A percentile compares a stretch with the other conserved stretches of the same genome.
Evolutionary conservation across 2,329 filamentous ascomycete genomes (phyloP).

Genomic region (Diplodia sapinea): DNA sequence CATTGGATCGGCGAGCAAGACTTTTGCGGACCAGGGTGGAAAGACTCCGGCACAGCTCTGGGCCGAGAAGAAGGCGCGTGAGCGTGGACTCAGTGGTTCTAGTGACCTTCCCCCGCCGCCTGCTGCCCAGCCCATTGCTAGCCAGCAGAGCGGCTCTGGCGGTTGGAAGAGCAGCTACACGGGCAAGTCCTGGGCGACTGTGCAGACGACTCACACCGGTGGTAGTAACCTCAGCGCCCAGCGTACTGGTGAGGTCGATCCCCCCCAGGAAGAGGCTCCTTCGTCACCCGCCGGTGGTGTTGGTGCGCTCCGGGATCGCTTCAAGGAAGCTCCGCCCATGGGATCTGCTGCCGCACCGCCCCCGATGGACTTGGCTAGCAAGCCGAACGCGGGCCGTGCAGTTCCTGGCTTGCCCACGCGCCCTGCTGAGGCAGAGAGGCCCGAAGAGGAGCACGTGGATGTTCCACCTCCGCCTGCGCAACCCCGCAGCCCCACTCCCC

Average conservation of each 20-base stretch:
- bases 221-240: conserved; percentile 62
- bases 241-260: conserved; percentile 64
- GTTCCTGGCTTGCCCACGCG: conserved; percentile 76
- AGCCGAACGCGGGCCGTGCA: conserved; percentile 68
- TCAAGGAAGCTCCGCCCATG: conserved; percentile 77
- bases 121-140: conserved; percentile 39
- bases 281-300: conserved; percentile 68
- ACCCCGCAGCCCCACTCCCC: conserved; percentile 55
- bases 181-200: conserved; percentile 88
- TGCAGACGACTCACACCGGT: conserved; percentile 75
- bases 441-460: conserved; percentile 60
- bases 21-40: conserved; percentile 91
- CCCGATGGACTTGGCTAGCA: conserved; percentile 69
- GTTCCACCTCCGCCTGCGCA: conserved; percentile 49
- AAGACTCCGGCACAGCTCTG: conserved; percentile 97
- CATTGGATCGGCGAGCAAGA: conserved; percentile 82
- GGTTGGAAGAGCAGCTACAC: conserved; percentile 89
- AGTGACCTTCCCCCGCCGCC: conserved; percentile 56
- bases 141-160: conserved; percentile 72
- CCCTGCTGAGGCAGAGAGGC: conserved; percentile 54
- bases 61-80: conserved; percentile 94
- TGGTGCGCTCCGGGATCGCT: conserved; percentile 78
- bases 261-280: conserved; percentile 58
- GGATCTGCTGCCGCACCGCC: conserved; percentile 63
- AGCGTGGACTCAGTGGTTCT: conserved; percentile 65